Conservation (phyloP, 1,284 basidiomycete genomes). For the Trichosporon ovoides region DNA sequence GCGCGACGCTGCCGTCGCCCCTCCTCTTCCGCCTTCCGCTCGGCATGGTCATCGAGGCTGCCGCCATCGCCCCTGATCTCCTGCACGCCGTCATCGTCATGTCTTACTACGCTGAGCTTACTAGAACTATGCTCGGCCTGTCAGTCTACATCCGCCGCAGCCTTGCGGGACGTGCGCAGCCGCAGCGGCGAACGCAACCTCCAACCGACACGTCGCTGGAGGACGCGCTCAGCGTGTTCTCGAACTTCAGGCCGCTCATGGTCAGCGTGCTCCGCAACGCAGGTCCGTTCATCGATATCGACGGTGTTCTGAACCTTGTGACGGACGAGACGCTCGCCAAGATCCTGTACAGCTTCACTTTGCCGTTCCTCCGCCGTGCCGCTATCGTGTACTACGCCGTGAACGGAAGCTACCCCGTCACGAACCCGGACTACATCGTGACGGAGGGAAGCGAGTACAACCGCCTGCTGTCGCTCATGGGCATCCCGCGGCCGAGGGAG, state of each 20-base stretch:
- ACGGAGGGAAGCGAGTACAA: slow-evolving; percentile 59
- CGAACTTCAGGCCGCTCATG: slow-evolving; percentile 36
- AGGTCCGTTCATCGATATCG: slow-evolving; percentile 39
- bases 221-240: slow-evolving; percentile 35
- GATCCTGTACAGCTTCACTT: slow-evolving; percentile 78
- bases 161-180: slow-evolving; percentile 26
- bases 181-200: slow-evolving; percentile 48
- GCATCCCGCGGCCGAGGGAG: slow-evolving; percentile 69
- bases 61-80: slow-evolving; percentile 79
- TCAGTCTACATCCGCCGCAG: slow-evolving; percentile 48
- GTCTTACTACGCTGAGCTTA: slow-evolving; percentile 81
- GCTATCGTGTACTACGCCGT: slow-evolving; percentile 78
- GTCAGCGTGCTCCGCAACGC: slow-evolving; percentile 48
- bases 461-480: slow-evolving; percentile 67
- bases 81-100: slow-evolving; percentile 76
- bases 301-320: slow-evolving; percentile 33
- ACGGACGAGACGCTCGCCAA: slow-evolving; percentile 60
- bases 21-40: slow-evolving; percentile 81
- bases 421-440: slow-evolving; percentile 56
- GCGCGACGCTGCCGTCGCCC: slow-evolving; percentile 69
- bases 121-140: slow-evolving; percentile 74
- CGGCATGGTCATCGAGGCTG: slow-evolving; percentile 77
- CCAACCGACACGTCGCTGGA: slow-evolving; percentile 29
- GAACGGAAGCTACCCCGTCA: slow-evolving; percentile 53
- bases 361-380: slow-evolving; percentile 88